These are phyloP conservation scores for Pulveroboletus frians DNA, from an alignment of 768 basidiomycete genomes.

Conservation along the genomic window DNA sequence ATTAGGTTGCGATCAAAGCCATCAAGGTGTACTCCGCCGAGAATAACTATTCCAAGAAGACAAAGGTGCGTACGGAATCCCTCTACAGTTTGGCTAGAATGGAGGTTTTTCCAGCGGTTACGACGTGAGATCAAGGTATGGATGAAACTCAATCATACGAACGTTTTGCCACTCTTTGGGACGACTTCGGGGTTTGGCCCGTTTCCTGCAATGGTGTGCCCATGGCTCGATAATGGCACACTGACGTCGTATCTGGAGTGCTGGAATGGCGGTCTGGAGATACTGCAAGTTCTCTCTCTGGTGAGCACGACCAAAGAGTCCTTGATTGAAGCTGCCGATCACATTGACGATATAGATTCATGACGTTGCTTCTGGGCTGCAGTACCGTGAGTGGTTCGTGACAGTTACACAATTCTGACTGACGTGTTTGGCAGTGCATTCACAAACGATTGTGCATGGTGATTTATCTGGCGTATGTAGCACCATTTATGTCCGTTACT, in stretches of 20 bases:
- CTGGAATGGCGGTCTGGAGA: background rate
- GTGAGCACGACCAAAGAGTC: background rate
- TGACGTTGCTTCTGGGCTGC: background rate
- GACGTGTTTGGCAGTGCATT: background rate
- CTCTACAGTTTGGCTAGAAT: background rate
- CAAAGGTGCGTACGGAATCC: background rate
- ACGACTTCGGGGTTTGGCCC: background rate
- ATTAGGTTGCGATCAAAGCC: background rate
- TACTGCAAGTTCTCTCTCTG: background rate
- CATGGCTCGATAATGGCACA: background rate
- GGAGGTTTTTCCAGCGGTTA: no score
- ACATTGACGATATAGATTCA: background rate
- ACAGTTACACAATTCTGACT: background rate
- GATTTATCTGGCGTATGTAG: no score
- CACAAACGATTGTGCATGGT: no score
- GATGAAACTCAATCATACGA: no score
- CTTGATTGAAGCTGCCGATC: background rate
- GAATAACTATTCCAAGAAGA: background rate
- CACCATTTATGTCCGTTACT: no score
- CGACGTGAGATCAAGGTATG: no score
- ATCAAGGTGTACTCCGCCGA: background rate
- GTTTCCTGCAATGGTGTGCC: background rate
- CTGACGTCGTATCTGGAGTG: background rate
- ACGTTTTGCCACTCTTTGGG: background rate
- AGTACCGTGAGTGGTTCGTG: background rate